These are phyloP conservation scores for Mortierella sp. DNA, from an alignment of 371 early-diverging fungal species.

Conservation along the genomic window DNA sequence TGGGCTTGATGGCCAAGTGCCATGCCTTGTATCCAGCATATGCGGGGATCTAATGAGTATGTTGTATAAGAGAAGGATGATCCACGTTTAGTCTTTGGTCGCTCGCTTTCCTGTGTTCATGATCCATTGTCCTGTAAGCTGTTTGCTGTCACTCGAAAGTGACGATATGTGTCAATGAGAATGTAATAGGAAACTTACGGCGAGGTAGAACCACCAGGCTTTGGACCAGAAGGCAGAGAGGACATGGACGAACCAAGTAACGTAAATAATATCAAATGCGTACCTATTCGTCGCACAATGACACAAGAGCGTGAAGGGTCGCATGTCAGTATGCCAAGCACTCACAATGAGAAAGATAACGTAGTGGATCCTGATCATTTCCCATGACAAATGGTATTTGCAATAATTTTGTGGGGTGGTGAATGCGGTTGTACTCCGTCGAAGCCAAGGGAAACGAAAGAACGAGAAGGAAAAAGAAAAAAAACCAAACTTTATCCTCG, in stretches of 20 bases:
- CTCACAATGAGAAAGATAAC: neutral
- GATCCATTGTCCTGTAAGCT: neutral
- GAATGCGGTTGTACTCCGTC: neutral
- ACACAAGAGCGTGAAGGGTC: neutral
- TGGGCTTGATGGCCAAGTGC: constrained; percentile 68
- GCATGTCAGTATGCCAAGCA: constrained; percentile 7
- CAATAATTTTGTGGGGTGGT: constrained; percentile 4
- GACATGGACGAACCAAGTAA: constrained; percentile 86
- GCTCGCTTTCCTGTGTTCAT: neutral
- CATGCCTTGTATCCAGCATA: constrained; percentile 72
- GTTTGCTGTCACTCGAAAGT: neutral
- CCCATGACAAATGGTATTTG: constrained; percentile 38
- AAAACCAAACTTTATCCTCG: constrained; percentile 11
- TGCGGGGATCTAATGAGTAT: constrained; percentile 67
- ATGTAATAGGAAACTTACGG: constrained; percentile 57
- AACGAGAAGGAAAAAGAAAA: neutral
- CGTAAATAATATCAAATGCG: constrained; percentile 88
- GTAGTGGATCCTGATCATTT: constrained; percentile 12
- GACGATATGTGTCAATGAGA: neutral
- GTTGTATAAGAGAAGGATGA: neutral
- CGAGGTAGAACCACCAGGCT: constrained; percentile 79
- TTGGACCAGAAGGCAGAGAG: constrained; percentile 76
- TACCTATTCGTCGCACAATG: constrained; percentile 60
- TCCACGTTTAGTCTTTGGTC: neutral
- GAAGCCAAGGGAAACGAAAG: neutral